Evolutionary conservation across 2,329 filamentous ascomycete species (phyloP), one percentile per base, ranked within the genome.

Genomic region (Clarireedia paspali): DNA sequence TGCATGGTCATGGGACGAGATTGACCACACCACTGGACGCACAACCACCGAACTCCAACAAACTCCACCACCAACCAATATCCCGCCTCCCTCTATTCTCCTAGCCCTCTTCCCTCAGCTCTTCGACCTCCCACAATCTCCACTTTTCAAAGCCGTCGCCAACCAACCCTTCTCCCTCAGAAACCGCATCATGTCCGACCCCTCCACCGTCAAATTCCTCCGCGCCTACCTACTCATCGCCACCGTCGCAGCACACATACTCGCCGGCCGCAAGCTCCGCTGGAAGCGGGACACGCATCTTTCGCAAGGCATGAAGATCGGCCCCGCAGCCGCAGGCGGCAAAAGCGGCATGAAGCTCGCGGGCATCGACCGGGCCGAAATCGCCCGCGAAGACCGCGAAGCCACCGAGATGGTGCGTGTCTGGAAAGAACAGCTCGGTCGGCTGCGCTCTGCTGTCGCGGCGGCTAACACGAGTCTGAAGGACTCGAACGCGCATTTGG

Each of bases 321-420:
- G 83, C 0, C 81, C 81, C 20, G 81, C 85, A 2, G 85, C 81
- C 20, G 81, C 85, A 2, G 85, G 84, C 3, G 81, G 84, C 53
- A 89, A 88, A 64, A 85, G 91, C 1, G 86, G 92, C 3, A 96
- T 97, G 92, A 97, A 96, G 72, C 80, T 97, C 20, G 82, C 87
- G 0, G 87, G 89, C 12, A 76, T 97, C 42, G 91, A 96, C 71
- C 92, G 88, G 71, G 81, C 84, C 3, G 91, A 96, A 70, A 77
- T 81, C n/a, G 77, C 82, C 24, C 87, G 89, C 57, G 92, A 96
- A 73, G 88, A 95, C 61, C 82, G 91, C 62, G 91, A 96, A 72
- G 87, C 84, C 0, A 81, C 86, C 6, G 91, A 96, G 67, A 83
- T 91, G 3, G 77, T 90, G 1, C 77, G 80, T 14, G 77, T 80